Evolutionary conservation across 768 basidiomycete genomes (phyloP), one percentile per base, ranked within the genome.

Genomic region (Kwoniella heveanensis): DNA sequence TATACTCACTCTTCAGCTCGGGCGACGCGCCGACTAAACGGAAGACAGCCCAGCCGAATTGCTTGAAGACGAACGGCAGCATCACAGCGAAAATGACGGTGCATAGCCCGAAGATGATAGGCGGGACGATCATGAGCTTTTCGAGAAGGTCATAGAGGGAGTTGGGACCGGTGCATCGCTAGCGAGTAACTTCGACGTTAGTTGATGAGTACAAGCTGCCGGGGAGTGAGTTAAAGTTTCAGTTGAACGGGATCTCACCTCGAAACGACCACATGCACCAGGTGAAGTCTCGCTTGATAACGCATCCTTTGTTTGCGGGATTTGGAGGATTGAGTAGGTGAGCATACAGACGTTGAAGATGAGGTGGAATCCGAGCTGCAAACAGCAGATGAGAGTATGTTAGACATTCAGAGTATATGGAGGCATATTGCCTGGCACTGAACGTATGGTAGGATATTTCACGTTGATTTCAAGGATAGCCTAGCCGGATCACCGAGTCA

Each of bases 31-130:
- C 73, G n/a, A 75, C 73, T 36, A 75, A 53, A 37, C 64, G 61
- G 36, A 72, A 75, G 15, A 69, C 67, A 21, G 71, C 65, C 71
- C 73, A 75, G 4, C 71, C 70, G 39, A 72, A 75, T 48, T 72
- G 65, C 32, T 52, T 30, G 48, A 60, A 64, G 27, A 75, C 56
- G 25, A 39, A 46, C 30, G 57, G 46, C 44, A 67, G 56, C 37
- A 70, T 39, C 8, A 64, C 26, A 6, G 62, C 65, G 29, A 72
- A 67, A 2, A 54, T 57, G 32, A 71, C 54, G 7, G 65, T 68
- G n/a, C 63, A 63, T 13, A 72, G 10, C 0, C 73, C 71, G 19
- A 75, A 49, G 30, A 72, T 64, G 53, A 75, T 66, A 3, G 73
- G 73, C 15, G 69, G 61, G 57, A 70, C 71, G 52, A 75, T 75